Conservation (phyloP, 306 rosid genomes). For the Arachis stenosperma region DNA sequence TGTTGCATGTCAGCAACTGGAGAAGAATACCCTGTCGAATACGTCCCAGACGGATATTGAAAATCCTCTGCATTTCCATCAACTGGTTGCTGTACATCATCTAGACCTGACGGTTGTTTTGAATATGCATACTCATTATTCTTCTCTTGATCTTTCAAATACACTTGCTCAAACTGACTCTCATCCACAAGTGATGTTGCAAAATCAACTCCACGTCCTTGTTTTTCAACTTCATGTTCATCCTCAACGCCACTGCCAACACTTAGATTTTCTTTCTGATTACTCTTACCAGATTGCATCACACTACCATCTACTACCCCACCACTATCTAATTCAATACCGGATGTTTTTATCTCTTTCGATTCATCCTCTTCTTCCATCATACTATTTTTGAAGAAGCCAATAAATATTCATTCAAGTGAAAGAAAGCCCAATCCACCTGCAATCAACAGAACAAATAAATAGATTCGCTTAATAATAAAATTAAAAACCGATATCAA, state of each 20-base stretch:
- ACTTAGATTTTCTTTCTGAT: constrained; percentile 40
- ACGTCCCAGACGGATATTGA: constrained; percentile 45
- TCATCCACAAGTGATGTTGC: constrained; percentile 45
- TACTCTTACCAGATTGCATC: constrained; percentile 41
- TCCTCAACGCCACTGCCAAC: constrained; percentile 37
- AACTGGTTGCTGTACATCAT: constrained; percentile 50
- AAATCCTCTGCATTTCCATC: constrained; percentile 55
- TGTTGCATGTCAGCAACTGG: constrained; percentile 51
- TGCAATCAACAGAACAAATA: constrained; percentile 41
- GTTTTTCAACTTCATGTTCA: constrained; percentile 40
- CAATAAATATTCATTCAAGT: constrained; percentile 43
- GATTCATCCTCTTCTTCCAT: constrained; percentile 85
- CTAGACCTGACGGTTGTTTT: constrained; percentile 50
- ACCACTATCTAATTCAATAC: constrained; percentile 42
- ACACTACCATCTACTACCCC: constrained; percentile 41
- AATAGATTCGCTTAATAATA: constrained; percentile 9
- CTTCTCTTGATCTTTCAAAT: constrained; percentile 71
- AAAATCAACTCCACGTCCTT: constrained; percentile 45
- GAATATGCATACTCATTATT: constrained; percentile 45
- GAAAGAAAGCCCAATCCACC: constrained; percentile 44
- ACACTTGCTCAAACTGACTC: constrained; percentile 69
- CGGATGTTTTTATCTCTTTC: constrained; percentile 48
- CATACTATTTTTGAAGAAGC: constrained; percentile 28
- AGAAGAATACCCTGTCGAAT: constrained; percentile 50
- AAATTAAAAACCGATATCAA: background rate